Conservation (phyloP, 371 early-diverging fungal genomes). For the Polyrhizophydium stewartii region DNA sequence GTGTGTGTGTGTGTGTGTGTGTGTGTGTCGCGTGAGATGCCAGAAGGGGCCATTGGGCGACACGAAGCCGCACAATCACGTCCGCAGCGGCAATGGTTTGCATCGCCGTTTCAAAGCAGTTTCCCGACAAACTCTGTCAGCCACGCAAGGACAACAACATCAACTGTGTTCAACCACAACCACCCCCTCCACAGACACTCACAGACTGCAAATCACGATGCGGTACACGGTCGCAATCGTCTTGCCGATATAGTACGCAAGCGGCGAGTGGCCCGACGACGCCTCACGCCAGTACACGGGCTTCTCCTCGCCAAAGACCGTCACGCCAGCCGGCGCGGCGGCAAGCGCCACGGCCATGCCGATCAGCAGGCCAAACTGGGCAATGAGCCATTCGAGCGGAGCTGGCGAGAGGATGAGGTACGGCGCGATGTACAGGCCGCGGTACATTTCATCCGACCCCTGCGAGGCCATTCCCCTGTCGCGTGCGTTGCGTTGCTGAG, state of each 20-base stretch:
- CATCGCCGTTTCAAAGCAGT: too few relatives aligned
- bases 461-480: conserved; percentile 6
- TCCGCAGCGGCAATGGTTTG: neutral
- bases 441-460: conserved; percentile 18
- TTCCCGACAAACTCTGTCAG: too few relatives aligned
- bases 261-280: conserved; percentile 24
- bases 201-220: neutral
- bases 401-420: conserved; percentile 18
- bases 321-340: conserved; percentile 6
- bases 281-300: conserved; percentile 40
- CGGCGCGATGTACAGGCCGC: conserved; percentile 17
- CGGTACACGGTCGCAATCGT: neutral
- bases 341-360: conserved; percentile 34
- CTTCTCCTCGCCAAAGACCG: conserved; percentile 33
- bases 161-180: too few relatives aligned
- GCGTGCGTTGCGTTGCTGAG: neutral
- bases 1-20: too few relatives aligned
- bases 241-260: conserved; percentile 37
- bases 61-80: conserved; percentile 22
- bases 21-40: too few relatives aligned
- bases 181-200: neutral
- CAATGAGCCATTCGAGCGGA: conserved; percentile 25
- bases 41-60: too few relatives aligned
- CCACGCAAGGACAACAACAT: too few relatives aligned
- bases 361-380: conserved; percentile 31